Conservation (phyloP, 768 basidiomycete genomes). For the Tremella mesenterica region DNA sequence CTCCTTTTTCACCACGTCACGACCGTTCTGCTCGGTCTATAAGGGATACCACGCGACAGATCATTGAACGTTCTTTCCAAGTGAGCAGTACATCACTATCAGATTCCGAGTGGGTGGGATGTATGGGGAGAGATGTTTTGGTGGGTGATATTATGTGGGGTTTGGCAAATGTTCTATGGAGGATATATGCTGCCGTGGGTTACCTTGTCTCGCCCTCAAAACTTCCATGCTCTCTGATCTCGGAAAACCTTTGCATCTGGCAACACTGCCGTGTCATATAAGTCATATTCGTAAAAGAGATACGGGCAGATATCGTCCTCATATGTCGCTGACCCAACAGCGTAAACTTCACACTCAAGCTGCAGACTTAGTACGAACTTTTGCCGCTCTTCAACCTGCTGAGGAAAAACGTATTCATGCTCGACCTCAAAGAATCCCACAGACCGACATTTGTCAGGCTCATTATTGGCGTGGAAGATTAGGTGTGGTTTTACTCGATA, state of each 20-base stretch:
- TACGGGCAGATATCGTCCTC: neutral
- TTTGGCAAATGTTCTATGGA: slow-evolving; percentile 29
- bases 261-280: too few relatives aligned
- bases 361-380: slow-evolving; percentile 15
- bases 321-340: slow-evolving; percentile 3
- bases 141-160: slow-evolving; percentile 29
- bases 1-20: slow-evolving; percentile 21
- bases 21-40: slow-evolving; percentile 27
- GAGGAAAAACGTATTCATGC: slow-evolving; percentile 25
- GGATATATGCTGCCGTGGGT: slow-evolving; percentile 35
- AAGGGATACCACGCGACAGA: slow-evolving; percentile 26
- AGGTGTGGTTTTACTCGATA: slow-evolving; percentile 24
- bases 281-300: neutral
- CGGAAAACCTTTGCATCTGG: neutral
- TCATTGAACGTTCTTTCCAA: slow-evolving; percentile 29
- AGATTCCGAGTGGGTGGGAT: slow-evolving; percentile 18
- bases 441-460: slow-evolving; percentile 29
- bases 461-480: slow-evolving; percentile 36
- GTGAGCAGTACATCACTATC: slow-evolving; percentile 15
- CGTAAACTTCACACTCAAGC: slow-evolving; percentile 35
- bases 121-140: slow-evolving; percentile 3
- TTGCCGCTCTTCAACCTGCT: slow-evolving; percentile 18
- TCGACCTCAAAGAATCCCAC: slow-evolving; percentile 9
- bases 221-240: neutral
- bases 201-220: neutral